phyloP scores from a whole-genome alignment of 73 alveolate species.

The Tetrahymena borealis region DNA sequence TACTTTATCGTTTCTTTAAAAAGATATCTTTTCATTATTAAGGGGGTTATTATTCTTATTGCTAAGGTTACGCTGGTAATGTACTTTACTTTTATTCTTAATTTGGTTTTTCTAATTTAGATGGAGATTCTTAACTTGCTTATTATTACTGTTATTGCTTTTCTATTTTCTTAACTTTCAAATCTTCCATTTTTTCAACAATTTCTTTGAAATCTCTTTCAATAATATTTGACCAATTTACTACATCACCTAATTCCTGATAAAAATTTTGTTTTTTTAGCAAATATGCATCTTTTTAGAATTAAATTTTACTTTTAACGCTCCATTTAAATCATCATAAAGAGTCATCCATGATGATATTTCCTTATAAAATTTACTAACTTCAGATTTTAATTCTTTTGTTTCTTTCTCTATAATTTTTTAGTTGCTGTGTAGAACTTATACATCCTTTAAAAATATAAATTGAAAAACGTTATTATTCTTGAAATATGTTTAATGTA shows the following conservation, averaged over 20 bases:
- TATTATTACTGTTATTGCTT: neutral
- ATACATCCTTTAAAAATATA: neutral
- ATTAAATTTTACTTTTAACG: neutral
- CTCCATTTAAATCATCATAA: neutral
- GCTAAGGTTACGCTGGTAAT: neutral
- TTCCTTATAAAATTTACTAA: neutral
- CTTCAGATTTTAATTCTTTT: neutral
- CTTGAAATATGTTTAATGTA: neutral
- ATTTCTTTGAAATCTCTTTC: neutral
- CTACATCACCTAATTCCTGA: neutral
- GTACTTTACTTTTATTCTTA: neutral
- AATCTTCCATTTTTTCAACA: neutral
- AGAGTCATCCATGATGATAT: neutral
- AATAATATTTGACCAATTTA: neutral
- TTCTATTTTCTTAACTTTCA: neutral
- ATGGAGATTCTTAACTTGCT: neutral
- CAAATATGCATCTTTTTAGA: neutral
- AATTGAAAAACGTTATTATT: neutral
- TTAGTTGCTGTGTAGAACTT: neutral
- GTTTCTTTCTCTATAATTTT: neutral
- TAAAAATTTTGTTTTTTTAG: neutral
- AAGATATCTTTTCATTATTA: no score
- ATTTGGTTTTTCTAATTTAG: neutral
- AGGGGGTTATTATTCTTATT: neutral
- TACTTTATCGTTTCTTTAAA: no score